Evolutionary conservation across 768 basidiomycete species (phyloP), one percentile per base, ranked within the genome.

Genomic region (Tricholoma bakamatsutake): DNA sequence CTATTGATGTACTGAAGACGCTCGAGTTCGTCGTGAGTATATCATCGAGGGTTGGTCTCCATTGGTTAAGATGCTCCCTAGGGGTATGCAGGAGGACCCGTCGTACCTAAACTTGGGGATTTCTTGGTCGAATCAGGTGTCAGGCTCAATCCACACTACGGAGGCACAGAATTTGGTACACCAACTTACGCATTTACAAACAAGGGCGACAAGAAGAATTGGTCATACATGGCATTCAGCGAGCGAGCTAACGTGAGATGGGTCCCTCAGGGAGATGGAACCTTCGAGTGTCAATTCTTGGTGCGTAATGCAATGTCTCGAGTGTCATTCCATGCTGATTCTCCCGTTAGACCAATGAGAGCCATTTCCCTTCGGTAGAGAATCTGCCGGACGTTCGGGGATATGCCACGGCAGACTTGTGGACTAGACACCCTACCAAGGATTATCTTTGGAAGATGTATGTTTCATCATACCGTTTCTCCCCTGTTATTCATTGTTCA

Each of bases 351-450:
- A 63, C 61, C 4, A 61, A 52, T 17, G 57, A 66, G 2, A 69
- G 35, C 2, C 66, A 70, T 43, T 59, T 62, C 7, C 56, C 66
- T 0, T 59, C 67, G 1, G 59, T 73, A 1, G 69, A 73, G 42
- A 77, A 80, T 34, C 47, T 74, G 39, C 50, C 54, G 5, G 70
- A 72, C 55, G 64, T 66, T 4, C 64, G 60, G 40, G 78, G 78
- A 11, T 79, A 78, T 48, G 72, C 72, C 1, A 78, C 72, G 10
- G 72, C 70, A 2, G 79, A 80, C 63, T 60, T 77, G 6, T 77
- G 74, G 57, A 53, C 71, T 33, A 68, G 66, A 24, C 80, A 81
- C 57, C 76, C 80, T 0, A 74, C 71, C 5, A 71, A 73, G 9
- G 61, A 69, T 4, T 64, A 69, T 13, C 63, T 76, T n/a, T 81